Evolutionary conservation across 1,284 basidiomycete species (phyloP).

Genomic region (Trichosporon sp.): DNA sequence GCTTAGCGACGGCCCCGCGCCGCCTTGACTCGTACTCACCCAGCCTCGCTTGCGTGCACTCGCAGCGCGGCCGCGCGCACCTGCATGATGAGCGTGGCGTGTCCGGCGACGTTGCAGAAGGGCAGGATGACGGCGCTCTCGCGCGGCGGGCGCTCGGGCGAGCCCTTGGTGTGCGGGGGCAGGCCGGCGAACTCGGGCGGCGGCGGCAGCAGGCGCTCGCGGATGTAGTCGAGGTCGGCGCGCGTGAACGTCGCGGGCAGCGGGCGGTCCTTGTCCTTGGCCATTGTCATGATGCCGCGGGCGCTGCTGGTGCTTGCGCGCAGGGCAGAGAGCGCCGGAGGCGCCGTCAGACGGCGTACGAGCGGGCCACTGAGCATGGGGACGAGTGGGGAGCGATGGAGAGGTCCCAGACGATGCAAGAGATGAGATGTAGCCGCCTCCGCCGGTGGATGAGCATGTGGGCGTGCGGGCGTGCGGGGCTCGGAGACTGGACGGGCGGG

Average conservation of each 20-base stretch:
- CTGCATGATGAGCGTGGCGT: slow-evolving; percentile 37
- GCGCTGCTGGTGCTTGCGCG: too few species aligned
- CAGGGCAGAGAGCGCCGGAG: too few species aligned
- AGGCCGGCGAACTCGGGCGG: slow-evolving; percentile 13
- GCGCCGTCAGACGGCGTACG: not conserved
- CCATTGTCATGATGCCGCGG: not conserved
- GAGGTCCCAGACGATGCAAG: too few species aligned
- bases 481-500: not conserved
- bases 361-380: not conserved
- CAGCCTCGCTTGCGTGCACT: slow-evolving; percentile 41
- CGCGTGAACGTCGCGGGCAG: slow-evolving; percentile 29
- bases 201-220: slow-evolving; percentile 20
- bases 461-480: too few species aligned
- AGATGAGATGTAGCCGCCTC: not conserved
- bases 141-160: not conserved
- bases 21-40: slow-evolving; percentile 29
- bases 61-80: slow-evolving; percentile 32
- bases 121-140: slow-evolving; percentile 44
- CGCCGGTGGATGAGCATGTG: not conserved
- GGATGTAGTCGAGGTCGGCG: slow-evolving; percentile 20
- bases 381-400: not conserved
- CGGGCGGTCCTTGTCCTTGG: not conserved
- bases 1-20: too few species aligned
- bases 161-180: slow-evolving; percentile 29
- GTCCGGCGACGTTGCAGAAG: slow-evolving; percentile 34